Evolutionary conservation across 495 filamentous ascomycete genomes (phyloP).

Genomic region (Penicillium egyptiacum): DNA sequence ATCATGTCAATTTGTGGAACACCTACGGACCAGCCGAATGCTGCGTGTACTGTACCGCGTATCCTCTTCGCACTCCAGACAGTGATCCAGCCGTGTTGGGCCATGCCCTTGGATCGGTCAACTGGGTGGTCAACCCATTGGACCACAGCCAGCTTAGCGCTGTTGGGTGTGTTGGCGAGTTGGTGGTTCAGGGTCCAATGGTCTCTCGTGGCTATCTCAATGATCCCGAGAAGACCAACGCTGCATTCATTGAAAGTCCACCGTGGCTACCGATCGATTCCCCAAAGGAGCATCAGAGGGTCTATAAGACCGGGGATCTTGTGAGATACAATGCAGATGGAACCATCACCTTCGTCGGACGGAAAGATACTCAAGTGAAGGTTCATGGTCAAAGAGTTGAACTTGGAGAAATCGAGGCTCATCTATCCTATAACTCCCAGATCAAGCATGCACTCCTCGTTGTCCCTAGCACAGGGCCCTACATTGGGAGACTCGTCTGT

Average conservation of each 20-base stretch:
- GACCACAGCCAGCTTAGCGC: constrained; percentile 31
- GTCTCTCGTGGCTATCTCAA: constrained; percentile 46
- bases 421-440: not conserved
- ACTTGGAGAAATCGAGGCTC: constrained; percentile 35
- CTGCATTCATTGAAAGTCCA: constrained; percentile 47
- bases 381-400: constrained; percentile 38
- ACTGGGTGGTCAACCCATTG: constrained; percentile 44
- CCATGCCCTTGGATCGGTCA: constrained; percentile 24
- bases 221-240: constrained; percentile 34
- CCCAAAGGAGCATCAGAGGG: not conserved
- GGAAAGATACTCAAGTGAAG: constrained; percentile 20
- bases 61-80: not conserved
- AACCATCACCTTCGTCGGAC: constrained; percentile 37
- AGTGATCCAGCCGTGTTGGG: not conserved
- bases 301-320: constrained; percentile 55
- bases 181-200: constrained; percentile 42
- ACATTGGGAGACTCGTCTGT: not conserved
- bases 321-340: constrained; percentile 42
- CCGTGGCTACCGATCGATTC: constrained; percentile 36
- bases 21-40: constrained; percentile 21
- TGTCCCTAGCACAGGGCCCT: not conserved
- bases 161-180: constrained; percentile 42
- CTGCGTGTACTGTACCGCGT: not conserved
- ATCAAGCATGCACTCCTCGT: not conserved
- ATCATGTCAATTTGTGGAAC: constrained; percentile 34